These are phyloP conservation scores for Hypoxylon trugodes DNA, from an alignment of 495 filamentous ascomycete species.

Conservation along the genomic window DNA sequence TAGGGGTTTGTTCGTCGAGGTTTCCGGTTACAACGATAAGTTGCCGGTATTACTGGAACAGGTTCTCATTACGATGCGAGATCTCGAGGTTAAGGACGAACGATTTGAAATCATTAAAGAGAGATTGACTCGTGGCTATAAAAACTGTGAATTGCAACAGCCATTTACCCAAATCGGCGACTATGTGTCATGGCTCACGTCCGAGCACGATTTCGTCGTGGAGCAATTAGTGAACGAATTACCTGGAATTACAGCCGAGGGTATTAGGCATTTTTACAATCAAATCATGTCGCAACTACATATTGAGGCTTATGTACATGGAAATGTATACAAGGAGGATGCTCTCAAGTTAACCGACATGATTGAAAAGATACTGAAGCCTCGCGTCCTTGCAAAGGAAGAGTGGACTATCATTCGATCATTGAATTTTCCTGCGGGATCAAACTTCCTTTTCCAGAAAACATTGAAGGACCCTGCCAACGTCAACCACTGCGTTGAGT, in stretches of 20 bases:
- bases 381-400: conserved; percentile 73
- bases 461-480: conserved; percentile 87
- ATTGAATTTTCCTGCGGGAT: conserved; percentile 78
- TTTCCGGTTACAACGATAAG: conserved; percentile 96
- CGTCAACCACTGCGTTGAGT: conserved; percentile 97
- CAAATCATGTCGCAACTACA: conserved; percentile 84
- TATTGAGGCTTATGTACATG: conserved; percentile 87
- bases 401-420: conserved; percentile 85
- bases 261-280: conserved; percentile 79
- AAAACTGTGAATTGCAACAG: conserved; percentile 86
- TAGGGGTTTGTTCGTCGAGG: conserved; percentile 78
- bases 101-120: conserved; percentile 95
- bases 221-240: conserved; percentile 84
- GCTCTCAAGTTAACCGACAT: conserved; percentile 85
- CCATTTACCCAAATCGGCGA: conserved; percentile 93
- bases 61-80: conserved; percentile 84
- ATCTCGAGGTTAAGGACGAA: conserved; percentile 81
- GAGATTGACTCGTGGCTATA: conserved; percentile 73
- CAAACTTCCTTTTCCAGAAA: conserved; percentile 83
- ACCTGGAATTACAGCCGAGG: conserved; percentile 73
- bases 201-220: conserved; percentile 79
- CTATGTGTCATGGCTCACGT: conserved; percentile 79
- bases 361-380: conserved; percentile 80
- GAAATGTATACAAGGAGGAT: conserved; percentile 96
- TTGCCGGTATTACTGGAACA: conserved; percentile 90